Conservation (phyloP, 2,329 filamentous ascomycete genomes). For the Lomentospora prolificans region DNA sequence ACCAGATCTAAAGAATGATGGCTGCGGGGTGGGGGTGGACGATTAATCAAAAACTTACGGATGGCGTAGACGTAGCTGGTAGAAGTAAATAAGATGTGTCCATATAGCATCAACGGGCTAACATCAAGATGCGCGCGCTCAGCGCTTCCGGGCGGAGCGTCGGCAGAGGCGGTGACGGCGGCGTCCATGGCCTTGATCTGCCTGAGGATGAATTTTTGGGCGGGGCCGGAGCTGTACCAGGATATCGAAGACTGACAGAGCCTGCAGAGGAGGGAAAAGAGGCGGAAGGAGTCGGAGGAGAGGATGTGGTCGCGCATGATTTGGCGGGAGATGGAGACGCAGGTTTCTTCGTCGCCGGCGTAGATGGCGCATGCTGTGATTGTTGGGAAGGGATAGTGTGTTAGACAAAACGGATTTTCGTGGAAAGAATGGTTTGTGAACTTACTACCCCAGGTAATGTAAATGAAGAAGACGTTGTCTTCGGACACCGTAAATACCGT, state of each 20-base stretch:
- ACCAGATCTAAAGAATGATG: too few relatives aligned
- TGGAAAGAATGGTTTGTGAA: slow-evolving; percentile 5
- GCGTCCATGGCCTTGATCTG: slow-evolving; percentile 86
- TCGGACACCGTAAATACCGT: slow-evolving; percentile 70
- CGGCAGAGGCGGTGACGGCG: slow-evolving; percentile 26
- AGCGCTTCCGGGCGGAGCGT: slow-evolving; percentile 25
- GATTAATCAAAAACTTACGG: slow-evolving; percentile 35
- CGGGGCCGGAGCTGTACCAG: slow-evolving; percentile 71
- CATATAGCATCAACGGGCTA: slow-evolving; percentile 77
- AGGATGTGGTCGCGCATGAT: slow-evolving; percentile 77
- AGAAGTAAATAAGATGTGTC: slow-evolving; percentile 77
- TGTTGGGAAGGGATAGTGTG: slow-evolving; percentile 11
- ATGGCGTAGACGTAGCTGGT: slow-evolving; percentile 76
- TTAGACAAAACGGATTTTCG: not conserved
- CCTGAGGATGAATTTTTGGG: slow-evolving; percentile 83
- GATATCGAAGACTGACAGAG: slow-evolving; percentile 62
- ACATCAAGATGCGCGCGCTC: slow-evolving; percentile 51
- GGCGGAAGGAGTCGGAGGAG: slow-evolving; percentile 70
- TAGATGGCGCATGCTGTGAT: slow-evolving; percentile 68
- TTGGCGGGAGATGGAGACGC: slow-evolving; percentile 63
- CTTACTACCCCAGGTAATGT: slow-evolving; percentile 67
- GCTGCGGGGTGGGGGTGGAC: too few relatives aligned
- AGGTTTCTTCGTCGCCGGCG: slow-evolving; percentile 68
- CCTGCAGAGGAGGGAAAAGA: slow-evolving; percentile 70
- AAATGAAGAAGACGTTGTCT: slow-evolving; percentile 59